Conservation (phyloP, 176 grass and related monocot genomes). For the Thinopyrum elongatum region DNA sequence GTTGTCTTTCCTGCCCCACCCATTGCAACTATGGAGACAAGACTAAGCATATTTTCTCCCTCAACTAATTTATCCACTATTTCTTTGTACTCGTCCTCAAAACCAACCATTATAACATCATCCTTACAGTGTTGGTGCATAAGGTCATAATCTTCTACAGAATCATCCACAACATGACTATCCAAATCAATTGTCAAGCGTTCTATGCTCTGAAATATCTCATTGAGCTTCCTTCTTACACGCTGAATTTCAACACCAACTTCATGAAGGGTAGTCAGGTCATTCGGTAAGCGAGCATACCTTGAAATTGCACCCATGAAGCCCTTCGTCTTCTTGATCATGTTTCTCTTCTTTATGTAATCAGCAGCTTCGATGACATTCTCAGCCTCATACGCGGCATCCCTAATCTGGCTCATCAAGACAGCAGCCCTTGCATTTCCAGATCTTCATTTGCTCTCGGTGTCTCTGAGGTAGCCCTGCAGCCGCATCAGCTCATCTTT, state of each 20-base stretch:
- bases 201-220: too few species aligned
- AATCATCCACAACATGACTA: too few species aligned
- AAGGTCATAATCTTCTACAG: neutral
- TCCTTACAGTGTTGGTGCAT: neutral
- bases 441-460: neutral
- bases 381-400: slow-evolving; percentile 2
- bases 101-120: neutral
- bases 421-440: neutral
- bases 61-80: neutral
- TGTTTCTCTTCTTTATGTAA: neutral
- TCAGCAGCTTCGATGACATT: neutral
- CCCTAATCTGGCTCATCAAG: neutral
- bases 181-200: too few species aligned
- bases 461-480: neutral
- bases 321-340: neutral
- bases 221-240: too few species aligned
- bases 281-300: too few species aligned
- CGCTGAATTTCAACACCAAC: too few species aligned
- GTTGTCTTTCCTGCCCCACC: neutral
- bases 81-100: neutral
- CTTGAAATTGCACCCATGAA: too few species aligned
- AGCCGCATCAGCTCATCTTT: neutral
- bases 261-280: too few species aligned
- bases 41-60: neutral
- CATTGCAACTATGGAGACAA: neutral